A percentile compares a stretch with the other conserved stretches of the same genome.
Evolutionary conservation across 208 protist genomes (phyloP).

Genomic region (Leishmania mexicana): DNA sequence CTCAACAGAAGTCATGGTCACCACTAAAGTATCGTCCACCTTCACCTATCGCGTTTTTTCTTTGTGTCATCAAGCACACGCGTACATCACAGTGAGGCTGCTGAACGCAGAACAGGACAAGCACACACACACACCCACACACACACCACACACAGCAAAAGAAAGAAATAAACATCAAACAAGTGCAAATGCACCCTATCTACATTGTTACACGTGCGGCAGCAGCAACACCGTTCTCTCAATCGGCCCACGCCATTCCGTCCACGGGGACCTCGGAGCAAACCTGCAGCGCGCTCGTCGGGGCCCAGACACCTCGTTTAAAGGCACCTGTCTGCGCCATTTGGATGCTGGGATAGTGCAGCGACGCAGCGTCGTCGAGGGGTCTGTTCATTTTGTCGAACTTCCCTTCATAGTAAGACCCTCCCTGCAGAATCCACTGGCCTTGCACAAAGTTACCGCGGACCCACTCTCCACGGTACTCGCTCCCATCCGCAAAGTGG

Average conservation of each 20-base stretch:
- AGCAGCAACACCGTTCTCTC: background rate
- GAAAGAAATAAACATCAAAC: conserved; percentile 11
- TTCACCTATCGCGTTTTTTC: background rate
- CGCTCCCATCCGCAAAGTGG: conserved; percentile 78
- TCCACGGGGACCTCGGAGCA: conserved; percentile 54
- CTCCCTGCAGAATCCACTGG: conserved; percentile 88
- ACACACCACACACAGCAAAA: background rate
- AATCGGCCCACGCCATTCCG: conserved; percentile 38
- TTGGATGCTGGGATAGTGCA: conserved; percentile 71
- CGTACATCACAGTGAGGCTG: background rate
- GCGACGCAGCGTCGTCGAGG: conserved; percentile 65
- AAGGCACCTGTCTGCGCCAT: conserved; percentile 81
- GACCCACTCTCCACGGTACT: conserved; percentile 85
- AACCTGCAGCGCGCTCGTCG: conserved; percentile 59
- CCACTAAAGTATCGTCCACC: background rate
- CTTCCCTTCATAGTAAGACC: conserved; percentile 88
- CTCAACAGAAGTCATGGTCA: too few species aligned
- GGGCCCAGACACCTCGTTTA: conserved; percentile 78
- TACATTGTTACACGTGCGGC: background rate
- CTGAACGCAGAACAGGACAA: conserved; percentile 5
- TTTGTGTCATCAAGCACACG: background rate
- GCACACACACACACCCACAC: background rate
- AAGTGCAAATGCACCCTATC: background rate
- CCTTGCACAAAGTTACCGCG: conserved; percentile 83
- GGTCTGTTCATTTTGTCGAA: conserved; percentile 91